Conservation (phyloP, 306 rosid species). For the Malus fusca region DNA sequence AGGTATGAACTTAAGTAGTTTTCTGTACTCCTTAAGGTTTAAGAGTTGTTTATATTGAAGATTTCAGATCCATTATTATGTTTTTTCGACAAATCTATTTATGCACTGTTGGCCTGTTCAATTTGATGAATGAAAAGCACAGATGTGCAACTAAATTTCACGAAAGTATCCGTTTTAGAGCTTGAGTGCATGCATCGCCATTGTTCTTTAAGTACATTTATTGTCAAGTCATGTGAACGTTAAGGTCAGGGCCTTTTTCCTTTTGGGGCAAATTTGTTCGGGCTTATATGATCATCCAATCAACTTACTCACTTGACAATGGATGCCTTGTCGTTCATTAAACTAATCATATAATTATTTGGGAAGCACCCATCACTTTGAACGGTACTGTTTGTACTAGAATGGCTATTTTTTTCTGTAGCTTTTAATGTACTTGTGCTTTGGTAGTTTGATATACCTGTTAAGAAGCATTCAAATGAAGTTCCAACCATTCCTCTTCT, state of each 20-base stretch:
- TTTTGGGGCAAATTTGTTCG: neutral
- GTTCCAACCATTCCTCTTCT: neutral
- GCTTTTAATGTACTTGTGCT: neutral
- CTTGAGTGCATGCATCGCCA: neutral
- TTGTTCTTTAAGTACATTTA: neutral
- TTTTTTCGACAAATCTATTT: neutral
- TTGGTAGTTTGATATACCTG: neutral
- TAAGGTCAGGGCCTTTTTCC: neutral
- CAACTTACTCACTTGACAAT: neutral
- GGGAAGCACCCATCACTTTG: neutral
- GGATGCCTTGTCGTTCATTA: neutral
- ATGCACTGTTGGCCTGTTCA: neutral
- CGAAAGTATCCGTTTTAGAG: neutral
- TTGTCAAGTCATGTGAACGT: neutral
- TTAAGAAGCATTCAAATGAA: neutral
- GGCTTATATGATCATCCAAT: neutral
- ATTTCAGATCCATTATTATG: neutral
- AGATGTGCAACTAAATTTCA: neutral
- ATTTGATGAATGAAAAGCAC: neutral
- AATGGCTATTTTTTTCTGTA: neutral
- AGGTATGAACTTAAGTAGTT: slow-evolving; percentile 39
- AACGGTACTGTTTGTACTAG: neutral
- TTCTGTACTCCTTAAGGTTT: slow-evolving; percentile 1
- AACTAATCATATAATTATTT: neutral
- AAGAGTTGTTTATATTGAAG: neutral